A percentile compares a stretch with the other conserved stretches of the same genome.
Evolutionary conservation across 176 grass and related monocot species (phyloP).

Genomic region (Dactylis glomerata): DNA sequence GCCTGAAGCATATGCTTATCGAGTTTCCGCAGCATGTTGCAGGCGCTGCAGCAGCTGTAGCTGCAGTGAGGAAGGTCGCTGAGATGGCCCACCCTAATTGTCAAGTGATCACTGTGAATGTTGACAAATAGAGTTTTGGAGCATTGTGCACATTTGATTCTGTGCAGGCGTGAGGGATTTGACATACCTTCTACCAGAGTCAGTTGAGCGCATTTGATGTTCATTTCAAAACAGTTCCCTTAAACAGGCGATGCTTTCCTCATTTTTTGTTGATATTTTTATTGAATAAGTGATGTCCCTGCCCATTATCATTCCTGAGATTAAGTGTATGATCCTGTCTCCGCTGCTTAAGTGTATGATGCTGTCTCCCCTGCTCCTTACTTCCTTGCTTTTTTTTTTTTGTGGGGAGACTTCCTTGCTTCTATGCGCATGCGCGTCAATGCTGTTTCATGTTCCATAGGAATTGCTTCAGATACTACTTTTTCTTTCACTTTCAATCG

Average conservation of each 20-base stretch:
- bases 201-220: neutral
- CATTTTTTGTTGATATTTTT: neutral
- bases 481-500: neutral
- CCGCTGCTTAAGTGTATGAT: neutral
- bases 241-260: neutral
- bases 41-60: neutral
- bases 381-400: neutral
- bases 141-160: neutral
- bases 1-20: slow-evolving; percentile 29
- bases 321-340: neutral
- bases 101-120: neutral
- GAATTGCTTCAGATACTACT: neutral
- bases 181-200: neutral
- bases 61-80: neutral
- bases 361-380: neutral
- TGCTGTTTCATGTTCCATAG: neutral
- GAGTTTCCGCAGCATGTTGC: slow-evolving; percentile 24
- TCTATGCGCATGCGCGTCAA: neutral
- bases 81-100: neutral
- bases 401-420: neutral
- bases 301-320: neutral
- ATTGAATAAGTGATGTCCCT: slow-evolving; percentile 5
- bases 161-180: neutral
- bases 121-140: neutral
- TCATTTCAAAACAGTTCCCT: neutral